Evolutionary conservation across 2,329 filamentous ascomycete genomes (phyloP).

Genomic region (Pyrenophora tritici-repentis): DNA sequence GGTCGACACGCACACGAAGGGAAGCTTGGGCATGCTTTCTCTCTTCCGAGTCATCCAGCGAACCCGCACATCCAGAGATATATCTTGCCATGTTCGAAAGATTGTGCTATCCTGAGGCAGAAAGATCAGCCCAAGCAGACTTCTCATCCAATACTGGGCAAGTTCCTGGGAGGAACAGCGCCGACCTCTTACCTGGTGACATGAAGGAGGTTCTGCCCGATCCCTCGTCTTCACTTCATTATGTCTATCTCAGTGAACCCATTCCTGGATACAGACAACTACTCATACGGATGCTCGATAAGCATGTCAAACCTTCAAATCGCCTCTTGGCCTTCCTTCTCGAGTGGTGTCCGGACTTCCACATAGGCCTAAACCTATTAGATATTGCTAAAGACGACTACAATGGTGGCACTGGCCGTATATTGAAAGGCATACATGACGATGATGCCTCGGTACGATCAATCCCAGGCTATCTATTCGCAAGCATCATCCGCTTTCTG

Average conservation of each 20-base stretch:
- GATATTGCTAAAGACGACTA: slow-evolving; percentile 22
- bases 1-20: slow-evolving; percentile 63
- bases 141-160: slow-evolving; percentile 10
- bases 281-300: slow-evolving; percentile 62
- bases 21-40: slow-evolving; percentile 70
- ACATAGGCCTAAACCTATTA: slow-evolving; percentile 26
- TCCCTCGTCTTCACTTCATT: slow-evolving; percentile 65
- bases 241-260: slow-evolving; percentile 65
- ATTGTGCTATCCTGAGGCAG: slow-evolving; percentile 48
- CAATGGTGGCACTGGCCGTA: slow-evolving; percentile 25
- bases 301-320: slow-evolving; percentile 56
- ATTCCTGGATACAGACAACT: slow-evolving; percentile 65
- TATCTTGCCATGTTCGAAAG: slow-evolving; percentile 64
- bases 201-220: slow-evolving; percentile 59
- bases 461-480: slow-evolving; percentile 33
- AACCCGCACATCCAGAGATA: slow-evolving; percentile 48
- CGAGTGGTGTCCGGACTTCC: slow-evolving; percentile 38
- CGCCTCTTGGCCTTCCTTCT: slow-evolving; percentile 63
- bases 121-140: slow-evolving; percentile 6
- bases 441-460: slow-evolving; percentile 6
- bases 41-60: slow-evolving; percentile 55
- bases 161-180: slow-evolving; percentile 3
- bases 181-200: slow-evolving; percentile 62
- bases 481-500: slow-evolving; percentile 38
- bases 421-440: slow-evolving; percentile 28